These are phyloP conservation scores for Hymenoscyphus fraxineus DNA, from an alignment of 2,329 filamentous ascomycete genomes.

Conservation along the genomic window DNA sequence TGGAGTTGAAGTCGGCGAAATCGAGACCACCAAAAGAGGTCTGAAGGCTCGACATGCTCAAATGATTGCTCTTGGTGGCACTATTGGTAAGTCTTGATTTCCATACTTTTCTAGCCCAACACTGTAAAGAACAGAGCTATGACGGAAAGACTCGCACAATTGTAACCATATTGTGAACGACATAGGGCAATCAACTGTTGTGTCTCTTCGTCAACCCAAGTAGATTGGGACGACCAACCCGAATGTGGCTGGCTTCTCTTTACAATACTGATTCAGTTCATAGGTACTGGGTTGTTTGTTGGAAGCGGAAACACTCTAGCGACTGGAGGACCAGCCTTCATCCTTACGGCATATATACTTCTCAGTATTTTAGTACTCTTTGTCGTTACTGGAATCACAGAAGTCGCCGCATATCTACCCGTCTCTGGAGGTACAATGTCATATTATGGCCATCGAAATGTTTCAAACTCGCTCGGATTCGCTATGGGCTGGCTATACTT, in stretches of 20 bases:
- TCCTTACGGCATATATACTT: constrained; percentile 43
- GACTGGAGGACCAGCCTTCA: constrained; percentile 43
- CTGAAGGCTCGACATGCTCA: constrained; percentile 33
- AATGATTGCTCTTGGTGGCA: constrained; percentile 37
- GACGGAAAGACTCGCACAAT: too few species aligned
- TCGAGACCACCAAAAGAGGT: constrained; percentile 27
- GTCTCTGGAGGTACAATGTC: constrained; percentile 48
- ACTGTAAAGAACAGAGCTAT: too few species aligned
- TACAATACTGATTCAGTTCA: neutral
- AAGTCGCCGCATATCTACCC: constrained; percentile 61
- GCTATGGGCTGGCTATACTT: constrained; percentile 42
- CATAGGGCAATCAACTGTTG: too few species aligned
- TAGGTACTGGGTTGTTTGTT: constrained; percentile 37
- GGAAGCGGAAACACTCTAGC: constrained; percentile 43
- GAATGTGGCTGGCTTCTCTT: too few species aligned
- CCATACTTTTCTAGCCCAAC: neutral
- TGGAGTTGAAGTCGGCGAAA: neutral
- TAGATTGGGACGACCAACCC: too few species aligned
- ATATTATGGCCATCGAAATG: constrained; percentile 44
- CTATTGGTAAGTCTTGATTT: constrained; percentile 36
- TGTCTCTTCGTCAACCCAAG: too few species aligned
- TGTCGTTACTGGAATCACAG: constrained; percentile 49
- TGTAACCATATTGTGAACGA: too few species aligned
- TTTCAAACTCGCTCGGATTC: constrained; percentile 43
- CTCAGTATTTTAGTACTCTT: constrained; percentile 43